phyloP scores from a whole-genome alignment of 495 filamentous ascomycete genomes.

The Pseudotulostoma volvatum region DNA sequence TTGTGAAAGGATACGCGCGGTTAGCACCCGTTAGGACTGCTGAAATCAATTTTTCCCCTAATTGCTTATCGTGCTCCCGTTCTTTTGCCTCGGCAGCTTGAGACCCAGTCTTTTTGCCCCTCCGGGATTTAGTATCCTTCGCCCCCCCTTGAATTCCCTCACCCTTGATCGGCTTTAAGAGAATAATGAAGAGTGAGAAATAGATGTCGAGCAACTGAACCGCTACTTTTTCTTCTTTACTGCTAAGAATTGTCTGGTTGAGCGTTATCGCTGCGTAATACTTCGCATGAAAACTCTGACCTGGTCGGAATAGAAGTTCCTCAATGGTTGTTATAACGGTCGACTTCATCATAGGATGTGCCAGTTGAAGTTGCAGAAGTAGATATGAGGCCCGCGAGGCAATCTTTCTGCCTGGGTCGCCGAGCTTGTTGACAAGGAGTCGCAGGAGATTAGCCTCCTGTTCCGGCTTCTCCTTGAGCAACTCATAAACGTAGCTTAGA shows the following conservation, averaged over 20 bases:
- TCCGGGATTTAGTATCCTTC: conserved; percentile 28
- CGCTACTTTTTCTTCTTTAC: conserved; percentile 67
- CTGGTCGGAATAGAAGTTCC: conserved; percentile 74
- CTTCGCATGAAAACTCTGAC: conserved; percentile 72
- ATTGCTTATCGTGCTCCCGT: conserved; percentile 41
- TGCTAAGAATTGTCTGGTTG: conserved; percentile 85
- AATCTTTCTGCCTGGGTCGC: conserved; percentile 86
- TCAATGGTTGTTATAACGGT: conserved; percentile 73
- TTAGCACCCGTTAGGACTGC: conserved; percentile 88
- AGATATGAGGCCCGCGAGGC: conserved; percentile 83
- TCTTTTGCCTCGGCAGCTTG: conserved; percentile 38
- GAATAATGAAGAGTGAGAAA: conserved; percentile 63
- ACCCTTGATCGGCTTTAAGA: conserved; percentile 46
- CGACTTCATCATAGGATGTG: conserved; percentile 85
- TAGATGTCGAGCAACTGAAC: conserved; percentile 74
- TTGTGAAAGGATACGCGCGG: conserved; percentile 83
- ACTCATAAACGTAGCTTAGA: conserved; percentile 72
- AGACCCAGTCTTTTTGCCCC: conserved; percentile 29
- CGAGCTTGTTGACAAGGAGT: conserved; percentile 86
- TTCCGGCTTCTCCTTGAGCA: conserved; percentile 89
- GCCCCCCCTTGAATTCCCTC: conserved; percentile 15
- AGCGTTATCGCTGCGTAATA: conserved; percentile 94
- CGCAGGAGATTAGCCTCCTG: conserved; percentile 90
- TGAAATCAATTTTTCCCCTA: conserved; percentile 77
- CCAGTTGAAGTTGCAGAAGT: conserved; percentile 70